phyloP scores from a whole-genome alignment of 2,329 filamentous ascomycete species.

The Pestalotiopsis sp. region DNA sequence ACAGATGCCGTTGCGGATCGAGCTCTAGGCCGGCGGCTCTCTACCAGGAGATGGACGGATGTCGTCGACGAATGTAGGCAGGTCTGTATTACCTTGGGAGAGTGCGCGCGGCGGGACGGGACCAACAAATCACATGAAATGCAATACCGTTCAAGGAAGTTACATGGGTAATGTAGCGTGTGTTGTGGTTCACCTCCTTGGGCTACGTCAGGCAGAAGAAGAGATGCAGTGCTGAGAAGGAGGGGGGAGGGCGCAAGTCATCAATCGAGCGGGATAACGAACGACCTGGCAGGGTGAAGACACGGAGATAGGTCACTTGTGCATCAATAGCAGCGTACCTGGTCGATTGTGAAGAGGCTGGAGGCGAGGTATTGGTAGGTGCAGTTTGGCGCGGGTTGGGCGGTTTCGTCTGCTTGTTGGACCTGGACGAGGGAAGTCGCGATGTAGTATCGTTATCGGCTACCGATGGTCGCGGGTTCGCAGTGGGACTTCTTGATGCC shows the following conservation, averaged over 20 bases:
- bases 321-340: constrained; percentile 25
- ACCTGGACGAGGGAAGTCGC: constrained; percentile 45
- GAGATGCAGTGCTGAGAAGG: neutral
- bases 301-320: neutral
- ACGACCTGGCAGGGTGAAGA: neutral
- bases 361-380: constrained; percentile 25
- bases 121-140: too few relatives aligned
- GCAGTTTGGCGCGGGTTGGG: constrained; percentile 22
- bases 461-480: constrained; percentile 52
- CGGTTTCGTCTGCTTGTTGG: neutral
- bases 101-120: too few relatives aligned
- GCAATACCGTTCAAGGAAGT: too few relatives aligned
- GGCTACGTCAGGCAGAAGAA: neutral
- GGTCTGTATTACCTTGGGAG: too few relatives aligned
- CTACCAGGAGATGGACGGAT: too few relatives aligned
- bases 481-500: constrained; percentile 60
- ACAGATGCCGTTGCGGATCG: neutral
- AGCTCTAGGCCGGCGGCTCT: neutral
- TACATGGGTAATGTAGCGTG: too few relatives aligned
- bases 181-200: neutral
- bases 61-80: too few relatives aligned
- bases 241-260: neutral
- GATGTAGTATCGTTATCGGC: constrained; percentile 54
- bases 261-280: neutral
- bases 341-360: constrained; percentile 21